Evolutionary conservation across 306 rosid species (phyloP), one percentile per base, ranked within the genome.

Genomic region (Ceratonia siliqua): DNA sequence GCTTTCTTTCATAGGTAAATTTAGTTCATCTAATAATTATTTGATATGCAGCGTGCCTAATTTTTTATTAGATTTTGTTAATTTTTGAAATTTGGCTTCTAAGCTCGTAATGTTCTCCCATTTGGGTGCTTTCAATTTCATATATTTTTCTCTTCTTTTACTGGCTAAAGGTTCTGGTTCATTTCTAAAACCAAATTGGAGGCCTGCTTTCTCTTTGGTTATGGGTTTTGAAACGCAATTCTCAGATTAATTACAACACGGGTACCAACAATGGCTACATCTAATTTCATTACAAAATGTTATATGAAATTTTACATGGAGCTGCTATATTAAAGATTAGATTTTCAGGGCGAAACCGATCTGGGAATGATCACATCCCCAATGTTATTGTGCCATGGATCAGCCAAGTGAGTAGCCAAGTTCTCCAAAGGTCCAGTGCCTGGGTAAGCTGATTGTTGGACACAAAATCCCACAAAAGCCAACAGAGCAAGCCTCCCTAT

Each of bases 361-460:
- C 13, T 79, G 5, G 99, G 99, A 64, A 95, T 92, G 68, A 95
- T 8, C 74, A 95, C 1, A 49, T 92, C 85, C 38, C 99, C 99
- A 66, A 95, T 95, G 96, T 89, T 95, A 86, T 90, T 95, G 92
- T 95, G 99, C 99, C 99, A 95, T 73, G 99, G 99, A 73, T 95
- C 99, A 82, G 99, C 98, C 97, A 95, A 85, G 88, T 95, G 99
- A 81, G 97, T 62, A 0, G 97, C 99, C 94, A 95, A 84, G 80
- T 95, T 95, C 92, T 95, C 99, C 92, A 95, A 79, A 0, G 99
- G 99, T 68, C 99, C 99, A 2, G 99, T 95, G n/a, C 99, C 99
- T 2, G 99, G 99, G 82, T 92, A 92, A 0, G 98, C 98, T 52
- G 94, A 68, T 82, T 95, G 99, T 72, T 95, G 99, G 69, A 95